Evolutionary conservation across 331 rosid genomes (phyloP), one percentile per base, ranked within the genome.

Genomic region (Phaseolus coccineus): DNA sequence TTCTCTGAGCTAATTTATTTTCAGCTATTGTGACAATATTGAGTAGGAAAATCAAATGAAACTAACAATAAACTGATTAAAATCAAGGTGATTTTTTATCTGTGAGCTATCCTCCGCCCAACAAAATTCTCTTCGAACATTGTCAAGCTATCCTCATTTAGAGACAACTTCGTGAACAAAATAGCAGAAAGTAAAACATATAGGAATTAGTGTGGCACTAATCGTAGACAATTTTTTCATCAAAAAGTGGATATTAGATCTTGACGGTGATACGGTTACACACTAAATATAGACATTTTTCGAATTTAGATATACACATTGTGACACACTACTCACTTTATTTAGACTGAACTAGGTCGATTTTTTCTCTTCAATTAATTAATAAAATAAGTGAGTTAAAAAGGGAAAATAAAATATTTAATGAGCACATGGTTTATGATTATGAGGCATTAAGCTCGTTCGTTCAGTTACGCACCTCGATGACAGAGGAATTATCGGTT

Each of bases 401-500:
- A 2, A 61, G 12, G 8, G n/a, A 13, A 28, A 62, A 62, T 2
- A 62, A 62, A 62, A 62, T 22, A 61, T 11, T 10, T 30, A 3
- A 27, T 62, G 10, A 65, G 66, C 69, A 81, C 73, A 9, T 55
- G 76, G 56, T n/a, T 33, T 42, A 31, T 27, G 42, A 58, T 33
- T 62, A n/a, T 64, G 71, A 28, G 31, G 33, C 66, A 52, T 64
- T 27, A 63, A 5, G 11, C 39, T 53, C 40, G 11, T n/a, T 31
- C 25, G 25, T 35, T 42, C 7, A 1, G 3, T 8, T 22, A 46
- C 74, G 62, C 55, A 93, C 99, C 98, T 93, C 88, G 73, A 88
- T 72, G 12, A 85, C 85, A 8, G 98, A 86, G 4, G 99, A 93
- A 87, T 96, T 91, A 77, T 96, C 96, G 31, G 84, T 73, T 39